Percentiles rank a stretch among this genome's conserved stretches.
Evolutionary conservation across 2,329 filamentous ascomycete genomes (phyloP).

Genomic region (Spiromastix sp.): DNA sequence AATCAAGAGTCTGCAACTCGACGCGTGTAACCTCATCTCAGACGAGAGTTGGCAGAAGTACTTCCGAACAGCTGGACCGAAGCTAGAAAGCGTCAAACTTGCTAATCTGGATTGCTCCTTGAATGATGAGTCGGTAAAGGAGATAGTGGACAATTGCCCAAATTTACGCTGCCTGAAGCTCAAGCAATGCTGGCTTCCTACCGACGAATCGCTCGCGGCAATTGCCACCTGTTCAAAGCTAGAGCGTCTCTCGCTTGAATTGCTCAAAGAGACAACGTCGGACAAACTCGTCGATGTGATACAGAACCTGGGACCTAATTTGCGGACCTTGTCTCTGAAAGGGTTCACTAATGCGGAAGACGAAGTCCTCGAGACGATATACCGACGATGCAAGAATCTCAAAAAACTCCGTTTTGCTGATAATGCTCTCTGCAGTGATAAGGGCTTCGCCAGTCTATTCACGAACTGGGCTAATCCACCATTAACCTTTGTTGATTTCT

Average conservation of each 20-base stretch:
- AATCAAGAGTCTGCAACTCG: conserved; percentile 65
- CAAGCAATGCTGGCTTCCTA: conserved; percentile 66
- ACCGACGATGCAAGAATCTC: conserved; percentile 56
- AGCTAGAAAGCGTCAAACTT: conserved; percentile 61
- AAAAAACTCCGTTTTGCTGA: conserved; percentile 72
- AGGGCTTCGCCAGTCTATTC: conserved; percentile 63
- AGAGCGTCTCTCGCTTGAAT: conserved; percentile 64
- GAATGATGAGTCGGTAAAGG: conserved; percentile 55
- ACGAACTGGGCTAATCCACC: conserved; percentile 63
- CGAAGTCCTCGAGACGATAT: conserved; percentile 58
- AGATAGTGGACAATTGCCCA: conserved; percentile 55
- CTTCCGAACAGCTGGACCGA: conserved; percentile 53
- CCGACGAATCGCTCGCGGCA: conserved; percentile 52
- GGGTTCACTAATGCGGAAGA: conserved; percentile 59
- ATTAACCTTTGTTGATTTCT: conserved; percentile 61
- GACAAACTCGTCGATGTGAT: conserved; percentile 54
- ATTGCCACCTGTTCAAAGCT: conserved; percentile 55
- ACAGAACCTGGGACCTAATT: conserved; percentile 48
- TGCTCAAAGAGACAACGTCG: conserved; percentile 47
- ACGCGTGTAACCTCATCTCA: conserved; percentile 74
- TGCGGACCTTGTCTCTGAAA: conserved; percentile 71
- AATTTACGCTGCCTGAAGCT: conserved; percentile 68
- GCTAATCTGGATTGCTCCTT: conserved; percentile 79
- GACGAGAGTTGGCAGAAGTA: conserved; percentile 65
- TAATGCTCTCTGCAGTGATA: conserved; percentile 65